Base-by-base conservation (phyloP, 225 moss, liverwort and hornwort species). In the Bryum argenteum region DNA sequence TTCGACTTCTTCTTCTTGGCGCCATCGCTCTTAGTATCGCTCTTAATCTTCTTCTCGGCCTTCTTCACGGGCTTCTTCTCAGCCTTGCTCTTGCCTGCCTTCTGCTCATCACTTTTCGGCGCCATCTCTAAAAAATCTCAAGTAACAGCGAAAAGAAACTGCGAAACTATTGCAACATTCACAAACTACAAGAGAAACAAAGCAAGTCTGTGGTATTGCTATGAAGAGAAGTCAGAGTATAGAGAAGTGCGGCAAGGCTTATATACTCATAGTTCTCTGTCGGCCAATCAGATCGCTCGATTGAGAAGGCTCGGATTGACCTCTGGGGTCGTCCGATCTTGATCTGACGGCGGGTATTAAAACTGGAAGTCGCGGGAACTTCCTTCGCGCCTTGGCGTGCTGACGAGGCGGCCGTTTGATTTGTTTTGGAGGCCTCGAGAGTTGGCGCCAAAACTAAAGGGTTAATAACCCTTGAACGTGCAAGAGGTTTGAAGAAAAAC, bases 61-160 rank as follows among this genome's bases (percentile, higher is more conserved):
- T 82, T 82, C 78, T 82, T 82, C 71, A 79, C 78, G 0, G 78
- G 82, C 24, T 82, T 82, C 82, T 82, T 82, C 75, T 79, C 78
- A 0, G 75, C 78, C 67, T 78, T 82, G 56, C 66, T 78, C 78
- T 78, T 78, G 44, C 72, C 78, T 5, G 78, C 78, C 43, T 75
- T 75, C 47, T 75, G 70, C 61, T 78, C 78, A 42, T 70, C 78
- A 0, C 45, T 65, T 74, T 78, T 82, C 14, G 82, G 78, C 5
- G 75, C 78, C 82, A 82, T 82, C 14, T 16, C 39, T 8, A 3
- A 26, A 0, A 1, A 21, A 2, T n/a, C 39, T 24, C 44, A 0
- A 47, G 7, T 33, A 33, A 33, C 33, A 33, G 33, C 33, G 5
- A 33, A 33, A 33, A 6, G 5, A 33, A 2, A 33, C 5, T 33